Evolutionary conservation across 495 filamentous ascomycete species (phyloP).

Genomic region (Talaromyces ruber): DNA sequence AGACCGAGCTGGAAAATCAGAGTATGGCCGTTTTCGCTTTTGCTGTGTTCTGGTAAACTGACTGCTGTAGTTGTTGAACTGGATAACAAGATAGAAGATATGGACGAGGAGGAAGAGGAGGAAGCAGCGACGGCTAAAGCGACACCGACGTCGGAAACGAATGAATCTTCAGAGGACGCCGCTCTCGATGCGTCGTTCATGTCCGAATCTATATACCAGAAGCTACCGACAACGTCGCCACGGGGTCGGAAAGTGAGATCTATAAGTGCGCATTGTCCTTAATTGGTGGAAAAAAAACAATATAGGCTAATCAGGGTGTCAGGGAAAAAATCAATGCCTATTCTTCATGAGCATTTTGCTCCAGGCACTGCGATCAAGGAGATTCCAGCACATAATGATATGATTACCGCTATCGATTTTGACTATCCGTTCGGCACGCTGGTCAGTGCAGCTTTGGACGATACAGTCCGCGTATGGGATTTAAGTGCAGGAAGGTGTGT

Average conservation of each 20-base stretch:
- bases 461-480: constrained; percentile 97
- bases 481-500: constrained; percentile 86
- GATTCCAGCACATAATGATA: constrained; percentile 79
- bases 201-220: constrained; percentile 96
- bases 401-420: constrained; percentile 87
- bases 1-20: constrained; percentile 82
- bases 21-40: constrained; percentile 40
- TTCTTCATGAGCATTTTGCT: constrained; percentile 91
- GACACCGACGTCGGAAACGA: constrained; percentile 43
- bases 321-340: constrained; percentile 79
- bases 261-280: constrained; percentile 26
- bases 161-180: constrained; percentile 39
- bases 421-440: constrained; percentile 93
- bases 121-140: constrained; percentile 18
- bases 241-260: constrained; percentile 59
- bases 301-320: not conserved
- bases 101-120: constrained; percentile 64
- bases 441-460: constrained; percentile 91
- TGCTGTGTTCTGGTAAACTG: constrained; percentile 9
- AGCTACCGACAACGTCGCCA: constrained; percentile 60
- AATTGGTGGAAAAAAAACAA: too few relatives aligned
- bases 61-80: constrained; percentile 59
- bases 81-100: constrained; percentile 77
- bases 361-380: constrained; percentile 84
- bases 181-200: constrained; percentile 71